Base-by-base conservation (phyloP, 2,329 filamentous ascomycete species). In the Paramyrothecium roridum region DNA sequence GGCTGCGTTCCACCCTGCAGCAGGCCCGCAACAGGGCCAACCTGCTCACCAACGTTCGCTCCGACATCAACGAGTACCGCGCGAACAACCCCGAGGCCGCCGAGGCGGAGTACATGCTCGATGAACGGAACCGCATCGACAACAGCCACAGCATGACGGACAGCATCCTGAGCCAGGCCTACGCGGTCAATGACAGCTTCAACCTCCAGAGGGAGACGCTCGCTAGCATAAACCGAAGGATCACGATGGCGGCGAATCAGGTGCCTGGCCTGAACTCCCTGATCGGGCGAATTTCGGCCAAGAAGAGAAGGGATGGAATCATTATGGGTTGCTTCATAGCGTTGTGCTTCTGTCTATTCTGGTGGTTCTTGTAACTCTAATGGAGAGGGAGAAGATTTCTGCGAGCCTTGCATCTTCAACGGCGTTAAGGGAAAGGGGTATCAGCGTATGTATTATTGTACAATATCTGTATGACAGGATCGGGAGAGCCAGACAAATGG, bases 21-120 rank as follows among this genome's bases (percentile, higher is more conserved):
- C 87, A 93, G 63, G 86, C 90, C 50, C 89, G 95, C 67, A 87
- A 96, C 73, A 87, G 92, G 61, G 89, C 90, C 55, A 96, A 98
- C 73, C 85, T 99, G 33, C 85, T 99, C 54, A 89, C 87, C 53
- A 95, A 91, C 67, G 92, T 99, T 50, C 90, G 91, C 59, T 89
- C 89, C 65, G 95, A 99, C 71, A 98, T 98, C 72, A 84, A 91
- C 71, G 87, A 91, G 54, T 97, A 96, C 76, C 90, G 89, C 54
- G 84, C 88, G 51, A 85, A 84, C 55, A 95, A 96, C 69, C 90
- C 91, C 10, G 89, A 85, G 63, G 86, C 86, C 3, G 89, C 88
- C 54, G 95, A 98, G 76, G 91, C 91, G 49, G 93, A 99, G 58
- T 99, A 98, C 78, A 97, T 99, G 93, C 82, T 99, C 26, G 89